Evolutionary conservation across 805 yeast genomes (phyloP), one percentile per base, ranked within the genome.

Genomic region (Saccharomycopsis javanensis): DNA sequence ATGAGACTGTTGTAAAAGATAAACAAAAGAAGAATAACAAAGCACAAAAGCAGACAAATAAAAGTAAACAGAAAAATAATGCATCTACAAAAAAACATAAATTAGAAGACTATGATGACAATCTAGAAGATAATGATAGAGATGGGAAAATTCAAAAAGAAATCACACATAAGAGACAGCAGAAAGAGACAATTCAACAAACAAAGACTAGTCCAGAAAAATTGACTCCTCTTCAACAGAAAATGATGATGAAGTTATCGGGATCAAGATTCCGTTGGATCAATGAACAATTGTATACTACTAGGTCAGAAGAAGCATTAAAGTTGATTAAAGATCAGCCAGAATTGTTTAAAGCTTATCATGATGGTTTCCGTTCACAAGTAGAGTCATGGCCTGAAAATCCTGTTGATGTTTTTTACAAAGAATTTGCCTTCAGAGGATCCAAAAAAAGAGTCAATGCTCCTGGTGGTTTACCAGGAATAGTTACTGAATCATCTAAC

Each of bases 191-290:
- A 18, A 57, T 57, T 23, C 58, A 37, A 37, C 5, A 3, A 7
- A 15, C 45, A 28, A 18, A 20, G 10, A 11, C 33, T 10, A 30
- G 16, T n/a, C 8, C 27, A 18, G 27, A 54, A 5, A 56, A 82
- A 51, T 71, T 91, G 55, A 88, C 97, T 0, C 95, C 96, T 16
- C 72, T 91, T 61, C 99, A 94, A 71, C 87, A 86, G 65, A 94
- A 94, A 67, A 92, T 94, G 98, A 82, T 89, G 83, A 89, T 88
- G 51, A 94, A 94, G 68, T 78, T 94, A 46, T 82, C 95, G 1
- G 99, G 99, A 0, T 89, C 98, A 0, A 76, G 99, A 64, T 94
- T 94, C 73, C 79, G 99, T 69, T 94, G 98, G 98, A 94, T 94
- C 67, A 94, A 94, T 68, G 99, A 94, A 71, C 96, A 92, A 68